Evolutionary conservation across 768 basidiomycete genomes (phyloP), one percentile per base, ranked within the genome.

Genomic region (Tricholoma terreum): DNA sequence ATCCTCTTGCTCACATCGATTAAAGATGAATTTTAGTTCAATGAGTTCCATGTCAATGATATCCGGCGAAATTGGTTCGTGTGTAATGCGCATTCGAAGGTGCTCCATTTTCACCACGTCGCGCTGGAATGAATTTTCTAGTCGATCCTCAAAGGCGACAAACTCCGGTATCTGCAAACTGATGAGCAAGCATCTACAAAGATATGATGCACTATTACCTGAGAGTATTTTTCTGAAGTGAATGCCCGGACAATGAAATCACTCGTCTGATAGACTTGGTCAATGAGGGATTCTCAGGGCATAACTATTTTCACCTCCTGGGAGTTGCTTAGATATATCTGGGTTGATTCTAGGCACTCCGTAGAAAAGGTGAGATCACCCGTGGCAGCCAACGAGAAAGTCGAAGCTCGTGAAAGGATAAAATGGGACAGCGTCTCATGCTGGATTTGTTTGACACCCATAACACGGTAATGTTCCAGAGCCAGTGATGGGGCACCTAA

Each of bases 351-450:
- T 36, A 90, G 63, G 67, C 88, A 90, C 69, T 93, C 92, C 12
- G 86, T 80, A 21, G 83, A 77, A 69, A 84, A 82, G 1, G 90
- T 87, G 27, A 94, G 69, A 64, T 94, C 92, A 7, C 92, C 92
- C 12, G 75, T 81, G 4, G 88, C 77, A 43, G 89, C 86, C 36
- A 89, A 73, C 2, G 90, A 92, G 75, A 92, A 95, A 0, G 85
- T 89, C 19, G 86, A 83, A 10, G 87, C 82, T 19, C 93, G 83
- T 17, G 89, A 84, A 40, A 94, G 80, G 52, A 94, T 71, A 54
- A 92, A 81, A 67, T 96, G 91, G 1, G 91, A 92, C 7, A 97
- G 77, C 0, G 94, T 96, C 65, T 97, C 94, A 56, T 88, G 82
- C 68, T 96, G 93, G 21, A 95, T 81, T 64, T 92, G 89, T 68